A percentile compares a stretch with the other conserved stretches of the same genome.
These are phyloP conservation scores for Silene latifolia DNA, from an alignment of 148 eudicot species.

Conservation along the genomic window DNA sequence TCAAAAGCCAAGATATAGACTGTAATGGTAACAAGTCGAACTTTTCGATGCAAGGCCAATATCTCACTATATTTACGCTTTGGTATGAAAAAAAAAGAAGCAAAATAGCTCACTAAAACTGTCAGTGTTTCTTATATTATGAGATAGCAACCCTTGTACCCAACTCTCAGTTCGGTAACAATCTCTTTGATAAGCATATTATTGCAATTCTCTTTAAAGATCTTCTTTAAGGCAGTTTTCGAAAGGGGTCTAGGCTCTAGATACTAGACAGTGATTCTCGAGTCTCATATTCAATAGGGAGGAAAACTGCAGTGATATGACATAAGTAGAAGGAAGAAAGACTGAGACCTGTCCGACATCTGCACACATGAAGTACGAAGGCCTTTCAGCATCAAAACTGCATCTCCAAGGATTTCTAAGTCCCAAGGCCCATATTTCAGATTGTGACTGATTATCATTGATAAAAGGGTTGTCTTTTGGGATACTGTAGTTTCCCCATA, in stretches of 20 bases:
- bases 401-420: conserved; percentile 90
- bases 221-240: too few relatives aligned
- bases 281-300: neutral
- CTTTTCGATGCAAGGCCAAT: too few relatives aligned
- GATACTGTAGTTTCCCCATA: conserved; percentile 88
- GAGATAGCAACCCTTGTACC: too few relatives aligned
- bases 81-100: too few relatives aligned
- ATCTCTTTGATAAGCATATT: too few relatives aligned
- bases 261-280: neutral
- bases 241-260: neutral
- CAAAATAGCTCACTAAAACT: too few relatives aligned
- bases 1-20: neutral
- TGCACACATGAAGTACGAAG: conserved; percentile 79
- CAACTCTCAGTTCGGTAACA: too few relatives aligned
- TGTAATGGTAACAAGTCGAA: too few relatives aligned
- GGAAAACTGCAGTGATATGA: neutral
- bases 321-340: conserved; percentile 4
- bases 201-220: too few relatives aligned
- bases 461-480: conserved; percentile 74
- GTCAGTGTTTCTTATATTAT: too few relatives aligned
- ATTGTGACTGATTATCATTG: conserved; percentile 46
- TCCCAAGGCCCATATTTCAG: conserved; percentile 91
- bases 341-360: conserved; percentile 71
- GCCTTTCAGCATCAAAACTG: conserved; percentile 79
- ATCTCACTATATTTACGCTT: too few relatives aligned